These are phyloP conservation scores for Trichoderma sp. DNA, from an alignment of 2,329 filamentous ascomycete species.

Conservation along the genomic window DNA sequence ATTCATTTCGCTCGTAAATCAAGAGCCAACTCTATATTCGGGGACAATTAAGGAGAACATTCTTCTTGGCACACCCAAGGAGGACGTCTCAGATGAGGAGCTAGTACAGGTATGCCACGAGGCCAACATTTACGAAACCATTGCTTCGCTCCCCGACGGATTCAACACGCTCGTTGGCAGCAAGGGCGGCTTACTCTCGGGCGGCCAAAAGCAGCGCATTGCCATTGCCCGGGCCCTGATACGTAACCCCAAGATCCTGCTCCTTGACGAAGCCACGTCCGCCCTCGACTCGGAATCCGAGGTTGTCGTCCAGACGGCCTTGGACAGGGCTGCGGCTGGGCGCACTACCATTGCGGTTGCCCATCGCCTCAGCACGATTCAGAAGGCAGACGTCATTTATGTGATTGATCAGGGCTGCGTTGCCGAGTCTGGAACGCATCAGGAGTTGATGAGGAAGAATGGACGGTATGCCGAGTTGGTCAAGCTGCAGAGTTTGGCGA, in stretches of 20 bases:
- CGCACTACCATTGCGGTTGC: conserved; percentile 93
- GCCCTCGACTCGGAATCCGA: conserved; percentile 77
- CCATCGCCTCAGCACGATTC: conserved; percentile 87
- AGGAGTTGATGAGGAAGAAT: conserved; percentile 67
- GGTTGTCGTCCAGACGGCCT: conserved; percentile 76
- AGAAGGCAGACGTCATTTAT: conserved; percentile 92
- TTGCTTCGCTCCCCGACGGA: conserved; percentile 80
- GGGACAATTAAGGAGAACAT: conserved; percentile 92
- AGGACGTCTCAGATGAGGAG: conserved; percentile 69
- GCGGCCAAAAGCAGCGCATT: conserved; percentile 92
- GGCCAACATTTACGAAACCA: conserved; percentile 91
- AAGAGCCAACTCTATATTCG: conserved; percentile 93
- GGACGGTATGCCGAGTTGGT: conserved; percentile 79
- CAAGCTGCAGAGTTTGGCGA: conserved; percentile 75
- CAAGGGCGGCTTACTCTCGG: conserved; percentile 82
- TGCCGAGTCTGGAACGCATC: conserved; percentile 81
- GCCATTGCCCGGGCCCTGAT: conserved; percentile 90
- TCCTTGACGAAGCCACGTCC: conserved; percentile 79
- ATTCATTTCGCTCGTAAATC: conserved; percentile 83
- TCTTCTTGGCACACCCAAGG: conserved; percentile 69
- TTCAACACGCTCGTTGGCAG: conserved; percentile 84
- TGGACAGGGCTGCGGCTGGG: conserved; percentile 80
- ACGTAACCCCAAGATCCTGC: conserved; percentile 83
- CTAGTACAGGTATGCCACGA: conserved; percentile 81
- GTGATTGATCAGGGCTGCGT: conserved; percentile 91